Base-by-base conservation (phyloP, 192 early-diverging fungal genomes). In the Gaertneriomyces sp. region DNA sequence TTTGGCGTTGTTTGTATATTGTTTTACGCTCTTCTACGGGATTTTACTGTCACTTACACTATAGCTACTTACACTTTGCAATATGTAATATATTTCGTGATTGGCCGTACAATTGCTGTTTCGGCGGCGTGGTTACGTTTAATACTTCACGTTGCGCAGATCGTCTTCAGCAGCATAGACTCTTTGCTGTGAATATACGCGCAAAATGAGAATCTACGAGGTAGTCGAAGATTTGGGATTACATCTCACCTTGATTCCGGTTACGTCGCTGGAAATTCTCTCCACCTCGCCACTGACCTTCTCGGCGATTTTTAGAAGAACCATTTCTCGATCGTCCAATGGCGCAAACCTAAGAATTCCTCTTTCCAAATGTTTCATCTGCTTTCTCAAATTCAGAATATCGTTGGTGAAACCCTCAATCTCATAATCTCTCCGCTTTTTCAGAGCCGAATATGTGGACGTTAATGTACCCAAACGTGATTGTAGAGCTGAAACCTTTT, bases 361-460 rank as follows among this genome's bases (percentile, higher is more conserved):
- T 51, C 76, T 78, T 66, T 87, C 85, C 38, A 87, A 73, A 5
- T 45, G 51, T 54, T 73, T 77, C 38, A 87, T 62, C 61, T 86
- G 78, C 45, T 78, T 75, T 17, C 85, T 72, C 41, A 87, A 60
- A 17, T 50, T 60, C 3, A 76, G 20, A 53, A 87, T 87, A 61
- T 87, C 85, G 66, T 81, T 85, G 0, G 85, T 86, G 67, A 87
- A 87, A 7, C 85, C 85, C 62, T 87, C 85, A 60, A 87, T 85
- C 66, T 87, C 85, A 53, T 71, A 80, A 66, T 87, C 77, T 7
- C 85, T 74, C 7, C 85, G 75, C 5, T 75, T 76, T 55, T 79
- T 76, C 43, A 87, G 60, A 0, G 78, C 19, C 17, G 61, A 58
- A 63, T 87, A 86, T 44, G 81, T 87, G 49, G 40, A 46, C n/a